Percentiles rank a stretch among this genome's conserved stretches.
These are phyloP conservation scores for Salvia rosmarinus DNA, from an alignment of 257 asterid species.

Conservation along the genomic window DNA sequence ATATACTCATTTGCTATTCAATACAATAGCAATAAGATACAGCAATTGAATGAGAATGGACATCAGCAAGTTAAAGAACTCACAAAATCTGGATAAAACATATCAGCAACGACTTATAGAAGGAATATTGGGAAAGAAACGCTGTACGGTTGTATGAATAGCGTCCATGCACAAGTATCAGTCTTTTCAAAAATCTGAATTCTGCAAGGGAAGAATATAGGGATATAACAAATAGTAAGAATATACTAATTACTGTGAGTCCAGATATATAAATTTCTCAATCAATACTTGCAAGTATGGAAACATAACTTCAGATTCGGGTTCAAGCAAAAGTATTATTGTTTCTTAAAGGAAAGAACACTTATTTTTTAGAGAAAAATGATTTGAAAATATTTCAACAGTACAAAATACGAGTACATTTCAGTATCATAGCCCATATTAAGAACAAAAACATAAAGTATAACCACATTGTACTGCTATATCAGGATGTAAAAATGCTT, in stretches of 20 bases:
- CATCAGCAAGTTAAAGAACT: slow-evolving; percentile 43
- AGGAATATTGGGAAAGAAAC: slow-evolving; percentile 95
- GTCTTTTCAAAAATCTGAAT: slow-evolving; percentile 88
- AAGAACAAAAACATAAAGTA: not conserved
- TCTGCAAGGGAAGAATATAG: slow-evolving; percentile 60
- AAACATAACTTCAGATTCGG: slow-evolving; percentile 12
- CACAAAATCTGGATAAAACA: slow-evolving; percentile 98
- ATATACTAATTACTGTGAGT: not conserved
- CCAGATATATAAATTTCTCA: slow-evolving; percentile 14
- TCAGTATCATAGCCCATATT: slow-evolving; percentile 4
- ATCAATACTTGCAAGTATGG: not conserved
- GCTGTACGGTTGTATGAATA: slow-evolving; percentile 98
- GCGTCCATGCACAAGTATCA: slow-evolving; percentile 98
- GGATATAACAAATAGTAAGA: slow-evolving; percentile 10
- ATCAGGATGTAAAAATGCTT: slow-evolving; percentile 9
- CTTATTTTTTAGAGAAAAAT: not conserved
- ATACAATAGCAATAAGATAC: slow-evolving; percentile 23
- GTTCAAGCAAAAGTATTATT: not conserved
- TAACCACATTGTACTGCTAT: not conserved
- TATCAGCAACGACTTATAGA: slow-evolving; percentile 90
- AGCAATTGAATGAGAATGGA: slow-evolving; percentile 25
- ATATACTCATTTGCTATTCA: slow-evolving; percentile 25
- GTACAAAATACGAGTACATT: not conserved
- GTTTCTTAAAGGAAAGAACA: not conserved
- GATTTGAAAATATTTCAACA: not conserved